A percentile compares a stretch with the other conserved stretches of the same genome.
Evolutionary conservation across 208 protist genomes (phyloP).

Genomic region (Leishmania martiniquensis): DNA sequence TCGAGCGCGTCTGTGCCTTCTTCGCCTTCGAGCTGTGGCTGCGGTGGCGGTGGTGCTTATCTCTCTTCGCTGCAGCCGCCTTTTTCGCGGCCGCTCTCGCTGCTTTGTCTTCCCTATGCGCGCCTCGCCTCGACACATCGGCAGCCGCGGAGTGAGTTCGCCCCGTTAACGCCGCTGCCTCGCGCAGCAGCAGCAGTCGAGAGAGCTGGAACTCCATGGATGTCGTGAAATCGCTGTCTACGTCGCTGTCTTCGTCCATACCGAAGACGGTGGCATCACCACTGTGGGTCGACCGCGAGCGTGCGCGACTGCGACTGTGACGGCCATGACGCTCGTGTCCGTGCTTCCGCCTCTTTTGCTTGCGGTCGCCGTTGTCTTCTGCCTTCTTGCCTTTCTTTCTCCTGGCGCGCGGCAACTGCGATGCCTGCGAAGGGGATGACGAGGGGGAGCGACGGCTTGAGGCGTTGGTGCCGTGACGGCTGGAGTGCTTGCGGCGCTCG

Average conservation of each 20-base stretch:
- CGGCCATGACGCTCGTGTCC: constrained; percentile 3
- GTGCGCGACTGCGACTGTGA: not conserved
- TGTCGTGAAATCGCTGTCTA: constrained; percentile 29
- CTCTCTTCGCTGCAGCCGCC: not conserved
- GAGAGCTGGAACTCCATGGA: constrained; percentile 36
- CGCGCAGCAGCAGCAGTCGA: constrained; percentile 20
- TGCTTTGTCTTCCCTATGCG: not conserved
- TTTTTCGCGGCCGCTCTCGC: not conserved
- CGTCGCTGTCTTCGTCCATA: constrained; percentile 10
- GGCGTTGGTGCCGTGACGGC: not conserved
- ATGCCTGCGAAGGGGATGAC: not conserved
- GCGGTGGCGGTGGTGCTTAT: constrained; percentile 3
- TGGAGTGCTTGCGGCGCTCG: not conserved
- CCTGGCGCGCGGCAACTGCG: not conserved
- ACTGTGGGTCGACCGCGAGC: not conserved
- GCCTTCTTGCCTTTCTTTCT: not conserved
- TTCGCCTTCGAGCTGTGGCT: constrained; percentile 1
- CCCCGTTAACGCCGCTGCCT: not conserved
- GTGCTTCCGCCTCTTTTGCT: not conserved
- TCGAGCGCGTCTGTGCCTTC: not conserved
- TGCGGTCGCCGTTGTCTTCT: not conserved
- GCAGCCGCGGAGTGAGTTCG: not conserved
- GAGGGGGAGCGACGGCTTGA: not conserved
- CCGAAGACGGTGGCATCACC: not conserved
- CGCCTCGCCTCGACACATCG: not conserved